A percentile compares a stretch with the other conserved stretches of the same genome.
phyloP scores from a whole-genome alignment of 2,329 filamentous ascomycete species.

The Chrysoporthe deuterocubensis region DNA sequence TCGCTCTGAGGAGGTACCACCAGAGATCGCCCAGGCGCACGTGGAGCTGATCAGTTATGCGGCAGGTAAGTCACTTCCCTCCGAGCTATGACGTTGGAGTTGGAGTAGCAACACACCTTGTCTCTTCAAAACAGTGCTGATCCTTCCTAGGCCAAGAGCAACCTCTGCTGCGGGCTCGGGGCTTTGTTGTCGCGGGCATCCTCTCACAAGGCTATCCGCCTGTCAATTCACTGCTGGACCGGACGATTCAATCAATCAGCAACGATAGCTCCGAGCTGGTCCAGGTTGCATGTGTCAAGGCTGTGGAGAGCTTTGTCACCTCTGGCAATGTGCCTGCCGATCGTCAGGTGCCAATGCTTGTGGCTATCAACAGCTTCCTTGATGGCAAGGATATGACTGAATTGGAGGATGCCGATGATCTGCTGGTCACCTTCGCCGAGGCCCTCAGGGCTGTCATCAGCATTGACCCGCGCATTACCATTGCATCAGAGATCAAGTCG shows the following conservation, averaged over 20 bases:
- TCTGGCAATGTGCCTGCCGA: conserved; percentile 55
- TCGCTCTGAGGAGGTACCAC: conserved; percentile 70
- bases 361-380: conserved; percentile 74
- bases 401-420: conserved; percentile 85
- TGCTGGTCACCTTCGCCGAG: conserved; percentile 88
- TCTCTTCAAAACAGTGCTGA: not conserved
- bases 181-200: conserved; percentile 83
- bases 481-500: conserved; percentile 73
- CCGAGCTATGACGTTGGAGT: not conserved
- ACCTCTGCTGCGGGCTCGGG: conserved; percentile 81
- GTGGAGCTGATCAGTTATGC: conserved; percentile 80
- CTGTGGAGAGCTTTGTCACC: conserved; percentile 70
- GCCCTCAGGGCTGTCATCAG: conserved; percentile 82
- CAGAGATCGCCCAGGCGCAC: conserved; percentile 72
- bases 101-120: not conserved
- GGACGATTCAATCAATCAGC: conserved; percentile 75
- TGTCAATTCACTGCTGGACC: conserved; percentile 69
- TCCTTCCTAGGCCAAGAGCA: conserved; percentile 53
- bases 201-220: conserved; percentile 72
- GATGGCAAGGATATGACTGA: conserved; percentile 80
- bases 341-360: conserved; percentile 64
- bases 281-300: conserved; percentile 88
- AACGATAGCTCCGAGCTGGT: conserved; percentile 84
- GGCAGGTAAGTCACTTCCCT: conserved; percentile 55
- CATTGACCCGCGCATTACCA: conserved; percentile 74